These are phyloP conservation scores for Nothophoma quercina DNA, from an alignment of 2,329 filamentous ascomycete genomes.

Conservation along the genomic window DNA sequence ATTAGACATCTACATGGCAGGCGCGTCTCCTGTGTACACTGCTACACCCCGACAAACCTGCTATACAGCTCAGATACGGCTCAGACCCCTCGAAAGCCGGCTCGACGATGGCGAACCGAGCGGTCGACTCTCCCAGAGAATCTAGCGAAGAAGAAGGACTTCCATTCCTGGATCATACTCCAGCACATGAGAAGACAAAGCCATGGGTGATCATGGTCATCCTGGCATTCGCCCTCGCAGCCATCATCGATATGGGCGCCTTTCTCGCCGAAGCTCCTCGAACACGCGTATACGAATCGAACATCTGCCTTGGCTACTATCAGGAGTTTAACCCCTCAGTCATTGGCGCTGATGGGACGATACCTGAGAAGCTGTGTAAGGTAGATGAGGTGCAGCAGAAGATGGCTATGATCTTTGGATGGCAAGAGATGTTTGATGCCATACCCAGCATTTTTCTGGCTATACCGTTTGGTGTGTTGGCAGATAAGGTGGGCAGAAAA, in stretches of 20 bases:
- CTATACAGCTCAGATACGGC: not conserved
- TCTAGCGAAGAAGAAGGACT: constrained; percentile 30
- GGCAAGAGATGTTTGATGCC: constrained; percentile 58
- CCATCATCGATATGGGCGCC: constrained; percentile 56
- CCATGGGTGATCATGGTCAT: constrained; percentile 42
- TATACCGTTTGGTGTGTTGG: constrained; percentile 59
- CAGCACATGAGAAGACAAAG: constrained; percentile 27
- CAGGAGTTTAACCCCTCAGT: constrained; percentile 51
- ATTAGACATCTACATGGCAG: not conserved
- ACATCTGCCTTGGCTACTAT: constrained; percentile 58
- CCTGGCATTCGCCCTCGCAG: constrained; percentile 52
- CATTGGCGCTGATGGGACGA: constrained; percentile 52
- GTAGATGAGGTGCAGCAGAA: constrained; percentile 57
- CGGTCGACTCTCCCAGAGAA: constrained; percentile 13
- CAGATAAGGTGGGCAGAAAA: constrained; percentile 58
- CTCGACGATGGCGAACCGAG: constrained; percentile 17
- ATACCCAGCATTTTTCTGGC: constrained; percentile 55
- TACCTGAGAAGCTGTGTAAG: constrained; percentile 60
- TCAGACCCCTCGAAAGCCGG: not conserved
- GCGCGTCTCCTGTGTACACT: not conserved
- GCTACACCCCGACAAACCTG: not conserved
- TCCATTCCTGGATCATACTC: constrained; percentile 22
- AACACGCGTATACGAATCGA: constrained; percentile 59
- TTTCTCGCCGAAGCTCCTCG: constrained; percentile 55
- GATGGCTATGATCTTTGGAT: constrained; percentile 59